Percentiles rank a stretch among this genome's conserved stretches.
These are phyloP conservation scores for Colletotrichum sp. DNA, from an alignment of 2,329 filamentous ascomycete genomes.

Conservation along the genomic window DNA sequence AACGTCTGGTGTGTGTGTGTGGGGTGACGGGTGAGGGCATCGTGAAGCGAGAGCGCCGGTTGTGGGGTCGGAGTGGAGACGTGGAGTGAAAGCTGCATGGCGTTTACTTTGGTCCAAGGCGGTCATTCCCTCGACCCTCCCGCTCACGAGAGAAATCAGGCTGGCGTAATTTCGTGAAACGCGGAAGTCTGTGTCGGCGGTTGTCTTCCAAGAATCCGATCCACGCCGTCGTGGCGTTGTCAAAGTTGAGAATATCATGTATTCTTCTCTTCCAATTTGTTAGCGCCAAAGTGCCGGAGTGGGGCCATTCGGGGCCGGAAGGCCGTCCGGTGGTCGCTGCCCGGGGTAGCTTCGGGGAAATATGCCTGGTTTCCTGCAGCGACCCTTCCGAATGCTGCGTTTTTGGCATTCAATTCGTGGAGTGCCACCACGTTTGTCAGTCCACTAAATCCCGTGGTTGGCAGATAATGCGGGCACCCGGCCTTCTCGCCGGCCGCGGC, in stretches of 20 bases:
- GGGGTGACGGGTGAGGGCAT: not conserved
- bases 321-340: not conserved
- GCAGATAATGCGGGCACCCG: not conserved
- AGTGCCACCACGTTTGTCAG: not conserved
- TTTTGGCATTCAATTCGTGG: not conserved
- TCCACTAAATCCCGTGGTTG: not conserved
- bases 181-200: fast-evolving
- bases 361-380: not conserved
- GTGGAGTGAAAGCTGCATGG: not conserved
- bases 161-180: not conserved
- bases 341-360: not conserved
- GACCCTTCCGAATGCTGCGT: not conserved
- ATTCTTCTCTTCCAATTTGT: not conserved
- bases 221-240: not conserved
- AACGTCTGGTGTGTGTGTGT: not conserved
- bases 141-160: not conserved
- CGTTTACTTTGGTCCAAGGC: not conserved
- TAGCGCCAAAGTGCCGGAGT: not conserved
- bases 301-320: not conserved
- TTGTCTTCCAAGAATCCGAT: not conserved
- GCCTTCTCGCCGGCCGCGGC: not conserved
- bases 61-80: not conserved
- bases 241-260: not conserved
- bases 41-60: not conserved
- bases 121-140: not conserved